These are phyloP conservation scores for Sisymbrium irio DNA, from an alignment of 345 rosid species.

Conservation along the genomic window DNA sequence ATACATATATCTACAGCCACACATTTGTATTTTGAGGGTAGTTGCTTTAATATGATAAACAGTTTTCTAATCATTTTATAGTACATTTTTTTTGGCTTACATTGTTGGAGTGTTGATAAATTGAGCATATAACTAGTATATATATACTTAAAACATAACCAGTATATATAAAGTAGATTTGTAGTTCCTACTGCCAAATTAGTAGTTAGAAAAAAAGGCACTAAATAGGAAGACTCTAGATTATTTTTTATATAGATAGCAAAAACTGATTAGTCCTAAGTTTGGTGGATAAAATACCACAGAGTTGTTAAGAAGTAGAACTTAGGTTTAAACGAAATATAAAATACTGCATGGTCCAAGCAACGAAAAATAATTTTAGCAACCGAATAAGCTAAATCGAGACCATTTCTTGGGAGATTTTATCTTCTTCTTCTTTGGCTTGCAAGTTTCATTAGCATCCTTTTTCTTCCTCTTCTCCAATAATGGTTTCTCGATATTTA, in stretches of 20 bases:
- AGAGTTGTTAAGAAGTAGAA: neutral
- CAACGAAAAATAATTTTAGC: constrained; percentile 28
- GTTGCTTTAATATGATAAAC: constrained; percentile 4
- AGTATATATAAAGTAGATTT: neutral
- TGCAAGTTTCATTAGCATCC: constrained; percentile 31
- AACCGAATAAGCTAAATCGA: constrained; percentile 46
- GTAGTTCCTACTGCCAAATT: neutral
- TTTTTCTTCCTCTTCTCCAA: constrained; percentile 4
- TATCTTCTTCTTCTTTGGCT: constrained; percentile 35
- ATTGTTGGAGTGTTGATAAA: neutral
- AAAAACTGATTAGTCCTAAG: constrained; percentile 4
- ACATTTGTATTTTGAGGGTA: constrained; percentile 17
- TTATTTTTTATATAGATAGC: neutral
- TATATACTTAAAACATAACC: neutral
- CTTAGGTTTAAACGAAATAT: neutral
- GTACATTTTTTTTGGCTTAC: constrained; percentile 14
- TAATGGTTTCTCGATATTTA: constrained; percentile 19
- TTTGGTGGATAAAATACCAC: neutral
- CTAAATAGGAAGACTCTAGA: neutral
- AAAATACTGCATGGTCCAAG: constrained; percentile 7
- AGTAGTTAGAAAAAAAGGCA: neutral
- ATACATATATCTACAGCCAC: constrained; percentile 20
- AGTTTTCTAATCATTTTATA: neutral
- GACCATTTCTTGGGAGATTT: constrained; percentile 43
- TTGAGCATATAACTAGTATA: neutral